Evolutionary conservation across 331 rosid species (phyloP).

Genomic region (Cydonia oblonga): DNA sequence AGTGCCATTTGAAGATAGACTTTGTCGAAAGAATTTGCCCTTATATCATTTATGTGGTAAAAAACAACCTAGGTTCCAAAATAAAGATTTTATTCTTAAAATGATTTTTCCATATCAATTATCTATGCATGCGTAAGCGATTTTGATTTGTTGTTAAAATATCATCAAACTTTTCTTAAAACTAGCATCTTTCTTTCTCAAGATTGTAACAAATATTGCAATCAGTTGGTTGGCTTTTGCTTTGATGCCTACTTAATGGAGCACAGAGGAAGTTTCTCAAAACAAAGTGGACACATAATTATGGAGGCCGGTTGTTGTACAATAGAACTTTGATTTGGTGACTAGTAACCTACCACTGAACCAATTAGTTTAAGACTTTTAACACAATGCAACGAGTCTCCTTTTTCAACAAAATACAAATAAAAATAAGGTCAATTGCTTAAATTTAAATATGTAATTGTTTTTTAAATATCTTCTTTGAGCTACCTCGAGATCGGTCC

Average conservation of each 20-base stretch:
- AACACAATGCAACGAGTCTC: background rate
- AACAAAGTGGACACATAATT: background rate
- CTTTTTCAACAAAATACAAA: background rate
- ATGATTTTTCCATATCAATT: too few relatives aligned
- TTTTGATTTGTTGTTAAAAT: too few relatives aligned
- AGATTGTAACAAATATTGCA: too few relatives aligned
- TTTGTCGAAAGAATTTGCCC: too few relatives aligned
- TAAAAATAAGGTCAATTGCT: background rate
- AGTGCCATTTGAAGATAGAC: too few relatives aligned
- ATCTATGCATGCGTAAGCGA: too few relatives aligned
- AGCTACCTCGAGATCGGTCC: conserved; percentile 2
- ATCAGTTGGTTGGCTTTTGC: too few relatives aligned
- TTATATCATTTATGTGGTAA: too few relatives aligned
- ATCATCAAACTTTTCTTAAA: too few relatives aligned
- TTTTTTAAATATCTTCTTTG: background rate
- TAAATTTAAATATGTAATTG: background rate
- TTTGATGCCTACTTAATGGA: background rate
- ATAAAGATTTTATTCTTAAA: too few relatives aligned
- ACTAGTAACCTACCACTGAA: conserved; percentile 2
- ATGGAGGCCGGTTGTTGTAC: background rate
- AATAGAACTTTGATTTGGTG: conserved; percentile 6
- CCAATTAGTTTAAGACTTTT: background rate
- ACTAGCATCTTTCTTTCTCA: too few relatives aligned
- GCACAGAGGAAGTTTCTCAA: background rate
- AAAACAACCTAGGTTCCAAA: too few relatives aligned